Evolutionary conservation across 140 eudicot genomes (phyloP).

Genomic region (Ambrosia hybrid): DNA sequence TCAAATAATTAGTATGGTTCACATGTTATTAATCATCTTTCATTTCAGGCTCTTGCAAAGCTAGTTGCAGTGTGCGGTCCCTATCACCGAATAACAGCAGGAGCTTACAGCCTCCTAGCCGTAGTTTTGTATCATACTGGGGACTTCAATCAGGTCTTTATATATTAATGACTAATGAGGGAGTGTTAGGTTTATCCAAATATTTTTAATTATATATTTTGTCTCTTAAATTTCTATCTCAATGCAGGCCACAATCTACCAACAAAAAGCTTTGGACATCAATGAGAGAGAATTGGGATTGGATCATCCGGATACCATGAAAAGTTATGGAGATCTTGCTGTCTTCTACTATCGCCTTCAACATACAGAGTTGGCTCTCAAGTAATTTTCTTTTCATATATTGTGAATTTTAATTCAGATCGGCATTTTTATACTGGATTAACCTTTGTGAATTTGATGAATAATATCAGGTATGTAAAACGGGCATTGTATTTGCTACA

Average conservation of each 20-base stretch:
- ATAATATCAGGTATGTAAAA: slow-evolving; percentile 75
- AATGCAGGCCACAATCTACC: slow-evolving; percentile 69
- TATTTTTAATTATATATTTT: slow-evolving; percentile 9
- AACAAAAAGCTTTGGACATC: slow-evolving; percentile 75
- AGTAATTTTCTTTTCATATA: slow-evolving; percentile 42
- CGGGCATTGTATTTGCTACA: slow-evolving; percentile 92
- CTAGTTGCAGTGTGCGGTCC: slow-evolving; percentile 99
- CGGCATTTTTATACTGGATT: background rate
- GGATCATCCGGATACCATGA: slow-evolving; percentile 83
- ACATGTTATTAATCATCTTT: slow-evolving; percentile 24
- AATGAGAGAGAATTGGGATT: slow-evolving; percentile 73
- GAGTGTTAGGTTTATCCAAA: slow-evolving; percentile 14
- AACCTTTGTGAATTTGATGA: background rate
- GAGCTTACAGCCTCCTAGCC: slow-evolving; percentile 99
- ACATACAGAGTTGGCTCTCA: slow-evolving; percentile 82
- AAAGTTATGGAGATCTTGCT: slow-evolving; percentile 75
- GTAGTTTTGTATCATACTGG: slow-evolving; percentile 99
- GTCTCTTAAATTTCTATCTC: slow-evolving; percentile 5
- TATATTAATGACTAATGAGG: background rate
- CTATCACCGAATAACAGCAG: slow-evolving; percentile 98
- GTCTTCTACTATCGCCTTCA: slow-evolving; percentile 74
- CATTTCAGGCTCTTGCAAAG: slow-evolving; percentile 94
- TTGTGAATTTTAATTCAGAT: slow-evolving; percentile 4
- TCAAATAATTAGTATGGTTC: background rate
- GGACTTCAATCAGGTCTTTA: slow-evolving; percentile 93